Conservation (phyloP, 345 rosid genomes). For the Corchorus olitorius region DNA sequence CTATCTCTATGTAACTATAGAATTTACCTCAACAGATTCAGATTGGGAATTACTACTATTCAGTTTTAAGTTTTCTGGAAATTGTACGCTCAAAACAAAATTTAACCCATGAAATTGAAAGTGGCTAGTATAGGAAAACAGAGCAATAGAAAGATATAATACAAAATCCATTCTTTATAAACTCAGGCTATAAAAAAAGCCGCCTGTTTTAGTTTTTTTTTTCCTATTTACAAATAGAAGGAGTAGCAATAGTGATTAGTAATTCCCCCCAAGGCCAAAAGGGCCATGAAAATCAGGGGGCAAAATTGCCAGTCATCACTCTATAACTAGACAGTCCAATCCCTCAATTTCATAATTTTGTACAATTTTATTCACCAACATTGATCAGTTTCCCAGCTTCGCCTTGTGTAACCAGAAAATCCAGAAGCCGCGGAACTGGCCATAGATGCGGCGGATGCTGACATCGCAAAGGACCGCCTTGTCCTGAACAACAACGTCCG, state of each 20-base stretch:
- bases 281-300: constrained; percentile 3
- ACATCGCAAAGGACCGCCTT: constrained; percentile 28
- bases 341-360: not conserved
- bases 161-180: not conserved
- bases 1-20: not conserved
- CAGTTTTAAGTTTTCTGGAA: not conserved
- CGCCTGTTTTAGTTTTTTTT: constrained; percentile 10
- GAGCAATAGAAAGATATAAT: not conserved
- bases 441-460: constrained; percentile 23
- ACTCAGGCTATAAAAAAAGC: constrained; percentile 24
- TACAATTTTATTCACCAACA: constrained; percentile 45
- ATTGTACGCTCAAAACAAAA: not conserved
- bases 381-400: constrained; percentile 77
- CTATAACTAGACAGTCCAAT: not conserved
- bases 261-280: not conserved
- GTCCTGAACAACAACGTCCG: constrained; percentile 35
- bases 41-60: not conserved
- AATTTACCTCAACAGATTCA: not conserved
- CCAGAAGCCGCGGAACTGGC: constrained; percentile 20
- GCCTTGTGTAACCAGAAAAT: constrained; percentile 32
- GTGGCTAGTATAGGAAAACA: not conserved
- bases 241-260: not conserved
- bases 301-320: not conserved
- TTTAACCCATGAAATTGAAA: not conserved
- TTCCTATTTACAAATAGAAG: not conserved